Base-by-base conservation (phyloP, 2,329 filamentous ascomycete genomes). In the Penicillium sp. region DNA sequence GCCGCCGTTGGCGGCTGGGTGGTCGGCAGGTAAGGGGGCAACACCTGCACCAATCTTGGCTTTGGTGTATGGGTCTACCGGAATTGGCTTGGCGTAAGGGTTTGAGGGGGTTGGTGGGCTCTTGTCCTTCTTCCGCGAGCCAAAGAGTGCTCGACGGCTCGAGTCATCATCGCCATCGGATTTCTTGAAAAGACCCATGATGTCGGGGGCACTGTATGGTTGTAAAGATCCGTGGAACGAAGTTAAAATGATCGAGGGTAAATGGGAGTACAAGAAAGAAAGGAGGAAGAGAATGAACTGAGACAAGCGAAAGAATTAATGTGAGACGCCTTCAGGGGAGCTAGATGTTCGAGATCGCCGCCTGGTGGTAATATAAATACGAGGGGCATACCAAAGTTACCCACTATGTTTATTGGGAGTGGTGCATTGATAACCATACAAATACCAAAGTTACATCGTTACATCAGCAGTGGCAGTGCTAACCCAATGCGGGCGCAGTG, bases 71-170 rank as follows among this genome's bases (percentile, higher is more conserved):
- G 78, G 75, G 59, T 82, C 77, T 47, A 69, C 67, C 47, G 70
- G 68, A 26, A 76, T 72, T 6, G 77, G 70, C 43, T 77, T 74
- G 38, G 78, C 78, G 57, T 81, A 81, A 22, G 79, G 80, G 61
- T 83, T 79, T 26, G 70, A 69, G 32, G 72, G 64, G 29, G 75
- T 70, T 26, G 74, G 71, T 26, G 77, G 70, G 48, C 72, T 74
- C 64, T 80, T 80, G 57, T 71, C 73, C 64, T 79, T 81, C 44
- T 72, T 75, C 55, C 75, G 71, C 56, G 71, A 72, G 56, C 79
- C 78, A 59, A 83, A 83, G 29, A 83, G 76, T n/a, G 78, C 77
- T 49, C 70, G 71, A 64, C 79, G 77, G 64, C 72, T 75, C 34
- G 68, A 68, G 45, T 70, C 69, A 51, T 77, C 75, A 55, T 77